Base-by-base conservation (phyloP, 352 stramenopile species). In the Pythium scleroteichum region DNA sequence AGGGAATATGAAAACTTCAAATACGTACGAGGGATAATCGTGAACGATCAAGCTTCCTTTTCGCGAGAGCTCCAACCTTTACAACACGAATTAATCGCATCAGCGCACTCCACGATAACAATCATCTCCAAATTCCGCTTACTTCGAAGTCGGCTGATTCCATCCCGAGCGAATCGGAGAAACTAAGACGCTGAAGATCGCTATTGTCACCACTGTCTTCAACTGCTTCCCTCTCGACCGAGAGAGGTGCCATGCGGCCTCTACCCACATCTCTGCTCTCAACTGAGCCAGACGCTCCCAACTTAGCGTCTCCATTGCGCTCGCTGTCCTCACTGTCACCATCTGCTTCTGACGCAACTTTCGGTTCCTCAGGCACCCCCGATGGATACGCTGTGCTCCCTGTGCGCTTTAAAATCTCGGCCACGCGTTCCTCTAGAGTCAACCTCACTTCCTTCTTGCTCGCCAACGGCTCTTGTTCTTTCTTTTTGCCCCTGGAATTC, bases 91-190 rank as follows among this genome's bases (percentile, higher is more conserved):
- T n/a, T n/a, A n/a, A n/a, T n/a, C n/a, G n/a, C n/a, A n/a, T n/a
- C n/a, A n/a, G n/a, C n/a, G n/a, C n/a, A n/a, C n/a, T n/a, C n/a
- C n/a, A n/a, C n/a, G n/a, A n/a, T n/a, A n/a, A n/a, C n/a, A n/a
- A n/a, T 35, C 5, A 35, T 35, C 29, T 35, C 29, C 29, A 40
- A n/a, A n/a, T n/a, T n/a, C n/a, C n/a, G n/a, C 41, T 3, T 50
- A 93, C 85, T 69, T 90, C 80, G 67, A 93, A 95, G 64, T 95
- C 85, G 16, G 82, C 79, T 1, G 82, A 91, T 33, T 78, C 73
- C 58, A 95, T 76, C 3, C 82, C 83, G 1, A 93, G 71, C 0
- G 85, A 95, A 48, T 95, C 85, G 0, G 79, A 92, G 17, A 77
- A 56, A 51, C 74, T 84, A 9, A 75, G 75, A 2, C 62, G 64